Base-by-base conservation (phyloP, 179 eudicot genomes). In the Beta corolliflora region DNA sequence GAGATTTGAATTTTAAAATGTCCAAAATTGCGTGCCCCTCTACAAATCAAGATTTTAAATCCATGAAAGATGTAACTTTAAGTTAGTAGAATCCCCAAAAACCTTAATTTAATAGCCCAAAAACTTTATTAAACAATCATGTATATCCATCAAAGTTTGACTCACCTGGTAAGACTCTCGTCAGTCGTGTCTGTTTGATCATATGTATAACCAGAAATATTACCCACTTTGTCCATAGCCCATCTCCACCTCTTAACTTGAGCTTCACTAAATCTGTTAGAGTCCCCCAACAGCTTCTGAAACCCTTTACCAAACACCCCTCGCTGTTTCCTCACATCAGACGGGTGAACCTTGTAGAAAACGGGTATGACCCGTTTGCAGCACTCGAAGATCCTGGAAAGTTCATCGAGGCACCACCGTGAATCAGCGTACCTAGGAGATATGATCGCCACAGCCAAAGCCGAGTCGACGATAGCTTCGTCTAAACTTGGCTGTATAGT, bases 381-480 rank as follows among this genome's bases (percentile, higher is more conserved):
- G 4, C 81, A 77, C 67, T 84, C 63, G 14, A 80, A 75, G 25
- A 88, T 79, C 14, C 71, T 67, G 10, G 76, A 67, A 16, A 88
- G 87, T 14, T 86, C 90, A 5, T 80, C 61, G 3, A 88, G 85
- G 54, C 90, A 86, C 81, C 87, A 80, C 11, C 71, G 76, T 1
- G 90, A 88, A 7, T 76, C 81, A 2, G 84, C 90, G 18, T 88
- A 88, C 19, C 31, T 80, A 7, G 80, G 74, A 6, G 90, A 88
- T 50, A 88, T 70, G 60, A 88, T 63, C 4, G 83, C 88, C 7
- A 88, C 73, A 0, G 87, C 80, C 0, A 85, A 67, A 31, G 90
- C 88, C 41, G 90, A 88, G 84, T 88, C 90, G 1, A 77, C 73
- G 29, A 86, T 82, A 0, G 87, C 90, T 53, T 81, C 81, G 4